Conservation (phyloP, 345 rosid genomes). For the Angophora floribunda region DNA sequence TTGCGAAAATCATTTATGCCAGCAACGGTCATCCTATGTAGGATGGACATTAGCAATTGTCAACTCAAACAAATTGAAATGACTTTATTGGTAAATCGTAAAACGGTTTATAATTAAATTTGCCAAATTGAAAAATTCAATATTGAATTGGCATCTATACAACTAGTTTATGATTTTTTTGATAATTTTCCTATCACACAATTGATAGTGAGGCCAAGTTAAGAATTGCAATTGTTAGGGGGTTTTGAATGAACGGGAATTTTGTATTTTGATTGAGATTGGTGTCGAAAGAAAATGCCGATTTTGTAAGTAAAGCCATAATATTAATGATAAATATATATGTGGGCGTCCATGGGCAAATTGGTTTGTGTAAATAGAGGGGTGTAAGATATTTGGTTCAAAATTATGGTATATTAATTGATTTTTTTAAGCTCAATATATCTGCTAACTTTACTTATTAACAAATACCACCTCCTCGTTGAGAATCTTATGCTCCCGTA, state of each 20-base stretch:
- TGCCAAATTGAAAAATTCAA: rapidly evolving
- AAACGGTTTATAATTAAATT: not conserved
- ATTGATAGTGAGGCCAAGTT: not conserved
- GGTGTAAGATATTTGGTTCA: too few species aligned
- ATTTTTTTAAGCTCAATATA: not conserved
- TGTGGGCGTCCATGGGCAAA: not conserved
- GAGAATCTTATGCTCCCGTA: not conserved
- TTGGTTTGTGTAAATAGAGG: not conserved
- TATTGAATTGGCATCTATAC: rapidly evolving
- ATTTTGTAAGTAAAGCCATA: not conserved
- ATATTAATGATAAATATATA: not conserved
- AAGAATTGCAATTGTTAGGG: not conserved
- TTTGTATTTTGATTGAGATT: not conserved
- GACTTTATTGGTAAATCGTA: not conserved
- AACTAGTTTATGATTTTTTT: not conserved
- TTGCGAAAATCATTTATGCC: rapidly evolving
- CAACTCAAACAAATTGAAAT: rapidly evolving
- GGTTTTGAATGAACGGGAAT: not conserved
- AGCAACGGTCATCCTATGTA: rapidly evolving
- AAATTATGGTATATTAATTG: not conserved
- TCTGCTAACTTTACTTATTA: too few species aligned
- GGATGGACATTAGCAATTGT: rapidly evolving
- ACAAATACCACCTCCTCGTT: not conserved
- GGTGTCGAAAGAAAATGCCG: not conserved
- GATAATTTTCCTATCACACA: not conserved